These are phyloP conservation scores for Combretum micranthum DNA, from an alignment of 345 rosid genomes.

Conservation along the genomic window DNA sequence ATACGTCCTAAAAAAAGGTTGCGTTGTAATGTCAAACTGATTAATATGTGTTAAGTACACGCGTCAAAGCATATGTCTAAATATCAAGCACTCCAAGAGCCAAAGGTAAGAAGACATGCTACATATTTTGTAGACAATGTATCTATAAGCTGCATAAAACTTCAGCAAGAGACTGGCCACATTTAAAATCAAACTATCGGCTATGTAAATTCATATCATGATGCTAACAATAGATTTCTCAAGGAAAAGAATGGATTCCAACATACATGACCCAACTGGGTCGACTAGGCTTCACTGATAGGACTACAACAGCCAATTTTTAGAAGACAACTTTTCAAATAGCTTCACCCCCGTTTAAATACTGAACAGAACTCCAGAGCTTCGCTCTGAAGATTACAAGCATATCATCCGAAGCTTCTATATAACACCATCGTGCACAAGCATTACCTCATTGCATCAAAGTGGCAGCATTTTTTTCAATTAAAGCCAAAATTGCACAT, in stretches of 20 bases:
- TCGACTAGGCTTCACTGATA: constrained; percentile 15
- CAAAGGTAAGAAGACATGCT: too few species aligned
- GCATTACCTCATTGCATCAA: constrained; percentile 14
- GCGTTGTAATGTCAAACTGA: too few species aligned
- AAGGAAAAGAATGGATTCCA: constrained; percentile 15
- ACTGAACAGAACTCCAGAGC: constrained; percentile 8
- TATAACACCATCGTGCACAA: constrained; percentile 22
- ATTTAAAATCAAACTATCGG: too few species aligned
- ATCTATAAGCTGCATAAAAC: too few species aligned
- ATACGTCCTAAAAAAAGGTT: too few species aligned
- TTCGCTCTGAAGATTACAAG: constrained; percentile 16
- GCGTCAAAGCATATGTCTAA: too few species aligned
- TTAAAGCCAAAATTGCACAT: constrained; percentile 82
- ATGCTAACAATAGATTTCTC: neutral
- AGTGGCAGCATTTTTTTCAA: constrained; percentile 19
- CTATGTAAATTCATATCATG: too few species aligned
- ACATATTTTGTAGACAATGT: too few species aligned
- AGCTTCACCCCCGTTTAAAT: constrained; percentile 6
- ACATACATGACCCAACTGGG: constrained; percentile 20
- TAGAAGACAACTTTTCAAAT: constrained; percentile 7
- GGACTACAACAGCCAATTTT: constrained; percentile 7
- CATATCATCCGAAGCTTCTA: constrained; percentile 19
- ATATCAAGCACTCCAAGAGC: too few species aligned
- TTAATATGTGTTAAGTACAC: too few species aligned
- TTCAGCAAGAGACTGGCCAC: too few species aligned